Evolutionary conservation across 164 flowering plant species (phyloP), one percentile per base, ranked within the genome.

Genomic region (Macadamia tetraphylla): DNA sequence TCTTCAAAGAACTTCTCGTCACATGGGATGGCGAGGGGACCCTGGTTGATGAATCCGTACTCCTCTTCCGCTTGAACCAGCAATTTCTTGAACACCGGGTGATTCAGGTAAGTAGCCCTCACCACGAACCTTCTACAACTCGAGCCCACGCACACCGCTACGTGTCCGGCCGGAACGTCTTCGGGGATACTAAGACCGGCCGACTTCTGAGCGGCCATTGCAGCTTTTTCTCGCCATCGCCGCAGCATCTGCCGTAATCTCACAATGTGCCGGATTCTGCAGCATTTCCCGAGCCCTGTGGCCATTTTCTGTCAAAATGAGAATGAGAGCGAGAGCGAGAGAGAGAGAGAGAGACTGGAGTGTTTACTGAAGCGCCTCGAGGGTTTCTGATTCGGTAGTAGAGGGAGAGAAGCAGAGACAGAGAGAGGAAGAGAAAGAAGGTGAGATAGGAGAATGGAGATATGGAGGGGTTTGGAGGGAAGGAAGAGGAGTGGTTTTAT

Each of bases 151-250:
- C 70, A 71, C 44, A 89, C 70, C n/a, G 96, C 91, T 70, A 89
- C 83, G 86, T 89, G 91, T 15, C 92, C 96, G 0, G 83, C 70
- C 0, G 91, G 90, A 0, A 89, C 95, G 66, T 87, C 92, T 6
- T 85, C 63, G 70, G 87, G 87, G 5, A 68, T 60, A 15, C 69
- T 56, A 32, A 32, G 17, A 31, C 51, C 58, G 52, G 57, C 55
- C 29, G 46, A 44, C 60, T 15, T 43, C 10, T 61, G 60, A 1
- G 66, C 49, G 6, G 69, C 46, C 30, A 64, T 18, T 6, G 72
- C 70, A 1, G 83, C 74, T 66, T 72, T 75, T 31, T 55, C 76
- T 1, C 81, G 77, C 87, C 85, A 84, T 5, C 75, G 73, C 29
- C 71, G 64, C 18, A 77, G 77, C 72, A 80, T 58, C 48, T 76